Conservation (phyloP, 306 rosid genomes). For the Begonia peltatifolia region DNA sequence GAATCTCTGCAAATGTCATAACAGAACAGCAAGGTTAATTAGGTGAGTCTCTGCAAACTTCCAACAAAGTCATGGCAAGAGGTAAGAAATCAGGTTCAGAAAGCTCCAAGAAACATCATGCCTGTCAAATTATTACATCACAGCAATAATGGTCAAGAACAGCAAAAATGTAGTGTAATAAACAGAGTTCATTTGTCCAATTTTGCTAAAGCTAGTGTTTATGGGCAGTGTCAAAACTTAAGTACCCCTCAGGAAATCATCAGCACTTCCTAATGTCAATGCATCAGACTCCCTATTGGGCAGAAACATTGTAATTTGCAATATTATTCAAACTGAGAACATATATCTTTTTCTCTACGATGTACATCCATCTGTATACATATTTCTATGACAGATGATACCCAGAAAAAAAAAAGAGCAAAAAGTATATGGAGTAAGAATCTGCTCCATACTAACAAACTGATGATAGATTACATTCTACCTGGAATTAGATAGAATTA, state of each 20-base stretch:
- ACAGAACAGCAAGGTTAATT: conserved; percentile 99
- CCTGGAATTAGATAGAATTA: too few relatives aligned
- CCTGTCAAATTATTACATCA: conserved; percentile 85
- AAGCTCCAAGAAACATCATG: conserved; percentile 97
- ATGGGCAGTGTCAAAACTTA: too few relatives aligned
- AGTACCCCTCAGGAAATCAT: too few relatives aligned
- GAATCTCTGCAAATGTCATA: conserved; percentile 93
- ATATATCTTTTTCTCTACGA: conserved; percentile 1
- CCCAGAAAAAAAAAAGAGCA: too few relatives aligned
- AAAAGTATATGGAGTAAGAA: too few relatives aligned
- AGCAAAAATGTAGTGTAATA: conserved; percentile 5
- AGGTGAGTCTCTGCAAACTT: conserved; percentile 96
- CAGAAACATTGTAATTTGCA: too few relatives aligned
- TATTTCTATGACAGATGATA: too few relatives aligned
- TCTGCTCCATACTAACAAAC: too few relatives aligned
- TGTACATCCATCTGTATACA: too few relatives aligned
- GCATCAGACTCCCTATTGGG: too few relatives aligned
- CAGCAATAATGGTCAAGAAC: conserved; percentile 55
- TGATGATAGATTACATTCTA: too few relatives aligned
- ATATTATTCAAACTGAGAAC: background rate
- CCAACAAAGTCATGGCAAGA: conserved; percentile 99
- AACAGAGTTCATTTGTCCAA: background rate
- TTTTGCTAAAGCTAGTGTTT: conserved; percentile 1
- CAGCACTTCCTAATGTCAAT: too few relatives aligned
- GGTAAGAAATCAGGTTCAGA: conserved; percentile 97